Base-by-base conservation (phyloP, 345 rosid species). In the Passiflora organensis region DNA sequence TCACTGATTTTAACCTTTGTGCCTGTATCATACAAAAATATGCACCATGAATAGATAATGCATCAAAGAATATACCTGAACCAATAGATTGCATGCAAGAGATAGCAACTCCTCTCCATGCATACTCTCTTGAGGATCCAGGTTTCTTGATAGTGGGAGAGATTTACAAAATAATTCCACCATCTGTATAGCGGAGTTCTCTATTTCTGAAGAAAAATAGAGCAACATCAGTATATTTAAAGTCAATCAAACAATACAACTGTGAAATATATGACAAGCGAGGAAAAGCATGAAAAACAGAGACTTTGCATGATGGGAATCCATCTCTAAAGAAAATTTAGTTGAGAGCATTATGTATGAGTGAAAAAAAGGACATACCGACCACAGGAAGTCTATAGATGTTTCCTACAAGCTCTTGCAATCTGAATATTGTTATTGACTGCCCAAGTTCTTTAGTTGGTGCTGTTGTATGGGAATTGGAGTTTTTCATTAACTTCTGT, bases 91-190 rank as follows among this genome's bases (percentile, higher is more conserved):
- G 84, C 86, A 77, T 6, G 72, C 75, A 71, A 85, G 72, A 63
- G 89, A 76, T 55, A 93, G 67, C 60, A 93, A 80, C 78, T 93
- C 99, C 76, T 86, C 97, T 22, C 99, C 97, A 54, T 85, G 82
- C 87, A 93, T 81, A 65, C 77, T 84, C 79, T 93, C 97, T 65
- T 86, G 96, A 46, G 79, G 84, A 72, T 89, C 99, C 81, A 89
- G 73, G 64, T 86, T 91, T 81, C 82, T 89, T 5, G 97, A 89
- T 50, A 86, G 91, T 10, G 84, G 77, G 65, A 89, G 89, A 67
- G 68, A 84, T 67, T 78, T 73, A 74, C 86, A 82, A 56, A 73
- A 89, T 68, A 83, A 71, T 76, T 86, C 83, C 23, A 68, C 79
- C 86, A 89, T 77, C 65, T 83, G 71, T 42, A 81, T 59, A 11